Evolutionary conservation across 805 yeast species (phyloP).

Genomic region (Isabelozyma pseudorhagii): DNA sequence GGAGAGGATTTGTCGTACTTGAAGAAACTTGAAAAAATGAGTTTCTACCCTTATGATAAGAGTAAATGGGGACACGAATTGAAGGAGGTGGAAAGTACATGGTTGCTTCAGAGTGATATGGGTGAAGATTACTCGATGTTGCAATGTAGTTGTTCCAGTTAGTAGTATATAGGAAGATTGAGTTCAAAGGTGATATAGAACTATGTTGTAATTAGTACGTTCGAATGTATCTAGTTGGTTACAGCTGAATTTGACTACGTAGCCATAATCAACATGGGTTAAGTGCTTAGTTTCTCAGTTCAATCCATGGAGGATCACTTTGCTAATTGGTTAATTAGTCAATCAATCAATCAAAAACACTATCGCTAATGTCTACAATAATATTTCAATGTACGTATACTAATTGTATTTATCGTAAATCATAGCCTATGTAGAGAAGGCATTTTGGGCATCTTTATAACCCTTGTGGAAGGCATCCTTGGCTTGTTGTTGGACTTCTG

Average conservation of each 20-base stretch:
- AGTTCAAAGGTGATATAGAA: too few species aligned
- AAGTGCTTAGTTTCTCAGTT: too few species aligned
- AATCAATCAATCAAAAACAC: too few species aligned
- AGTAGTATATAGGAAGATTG: background rate
- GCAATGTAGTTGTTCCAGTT: slow-evolving; percentile 72
- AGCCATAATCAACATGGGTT: too few species aligned
- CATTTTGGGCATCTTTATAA: slow-evolving; percentile 32
- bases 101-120: slow-evolving; percentile 50
- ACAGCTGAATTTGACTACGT: background rate
- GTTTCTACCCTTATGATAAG: slow-evolving; percentile 68
- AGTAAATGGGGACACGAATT: slow-evolving; percentile 64
- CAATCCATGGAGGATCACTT: too few species aligned
- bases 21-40: slow-evolving; percentile 65
- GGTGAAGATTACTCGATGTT: slow-evolving; percentile 56
- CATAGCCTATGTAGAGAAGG: slow-evolving; percentile 14
- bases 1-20: slow-evolving; percentile 48
- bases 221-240: background rate
- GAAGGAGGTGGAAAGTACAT: slow-evolving; percentile 54
- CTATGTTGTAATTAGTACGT: too few species aligned
- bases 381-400: background rate
- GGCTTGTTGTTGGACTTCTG: slow-evolving; percentile 34
- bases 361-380: background rate
- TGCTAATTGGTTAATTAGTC: too few species aligned
- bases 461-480: slow-evolving; percentile 39
- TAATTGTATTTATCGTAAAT: background rate